Base-by-base conservation (phyloP, 176 grass and related monocot genomes). In the Thalia dealbata region DNA sequence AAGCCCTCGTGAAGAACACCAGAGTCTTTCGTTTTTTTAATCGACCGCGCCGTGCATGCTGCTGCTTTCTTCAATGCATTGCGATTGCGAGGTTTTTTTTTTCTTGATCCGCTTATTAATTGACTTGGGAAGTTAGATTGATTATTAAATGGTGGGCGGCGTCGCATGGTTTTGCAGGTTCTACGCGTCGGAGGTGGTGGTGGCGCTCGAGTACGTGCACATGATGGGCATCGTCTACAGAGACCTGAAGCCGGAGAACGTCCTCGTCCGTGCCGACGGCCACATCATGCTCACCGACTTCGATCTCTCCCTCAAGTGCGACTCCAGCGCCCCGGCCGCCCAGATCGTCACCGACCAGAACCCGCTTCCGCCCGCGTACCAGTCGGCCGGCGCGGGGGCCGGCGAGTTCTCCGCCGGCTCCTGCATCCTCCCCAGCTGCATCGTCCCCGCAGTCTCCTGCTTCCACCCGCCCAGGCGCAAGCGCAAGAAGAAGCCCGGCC, bases 211-310 rank as follows among this genome's bases (percentile, higher is more conserved):
- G 79, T 99, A 99, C 86, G 50, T 99, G 64, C 95, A 99, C 95
- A 99, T 99, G 95, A 67, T 99, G 77, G 95, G 84, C 75, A 93
- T 99, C 58, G 85, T 99, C 74, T 99, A 99, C 81, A 79, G 95
- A 0, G 95, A 99, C 80, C 90, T 99, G 3, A 99, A 99, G 81
- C 95, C 95, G 1, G 95, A 99, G 86, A 99, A 99, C 83, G 85
- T 99, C 22, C 86, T 99, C 3, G 95, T 99, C 26, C 81, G 95
- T 64, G 68, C 75, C 64, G 95, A 99, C 74, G 95, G 95, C 64
- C 95, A 99, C 79, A 99, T 99, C 85, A 99, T 95, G 95, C 90
- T 99, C 74, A 95, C 95, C 74, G 95, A 99, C 79, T 99, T 99
- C 51, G 95, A 99, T 81, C 95, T 99, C 45, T 99, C 95, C 46